These are phyloP conservation scores for Debaryomyces nepalensis DNA, from an alignment of 1,139 yeast species.

Conservation along the genomic window DNA sequence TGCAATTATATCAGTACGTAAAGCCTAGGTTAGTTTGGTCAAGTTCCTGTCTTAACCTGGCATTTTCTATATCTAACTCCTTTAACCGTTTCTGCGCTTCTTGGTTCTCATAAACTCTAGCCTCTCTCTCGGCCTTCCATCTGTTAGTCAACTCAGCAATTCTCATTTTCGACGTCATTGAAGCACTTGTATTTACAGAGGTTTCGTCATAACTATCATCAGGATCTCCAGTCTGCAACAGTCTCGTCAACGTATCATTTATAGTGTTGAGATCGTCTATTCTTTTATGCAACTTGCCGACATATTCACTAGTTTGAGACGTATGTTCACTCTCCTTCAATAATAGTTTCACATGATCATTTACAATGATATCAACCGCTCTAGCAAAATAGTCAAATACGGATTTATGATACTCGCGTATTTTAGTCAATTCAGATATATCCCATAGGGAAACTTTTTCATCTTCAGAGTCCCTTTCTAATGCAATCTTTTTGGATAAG, in stretches of 20 bases:
- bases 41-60: slow-evolving; percentile 34
- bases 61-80: slow-evolving; percentile 62
- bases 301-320: slow-evolving; percentile 26
- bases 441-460: slow-evolving; percentile 19
- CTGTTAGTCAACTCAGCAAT: slow-evolving; percentile 64
- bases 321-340: slow-evolving; percentile 36
- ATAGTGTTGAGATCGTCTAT: slow-evolving; percentile 35
- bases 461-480: slow-evolving; percentile 13
- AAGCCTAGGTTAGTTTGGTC: slow-evolving; percentile 7
- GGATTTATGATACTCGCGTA: slow-evolving; percentile 55
- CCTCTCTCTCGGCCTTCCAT: slow-evolving; percentile 75
- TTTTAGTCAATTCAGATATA: slow-evolving; percentile 31
- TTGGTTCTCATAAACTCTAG: slow-evolving; percentile 61
- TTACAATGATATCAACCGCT: slow-evolving; percentile 61
- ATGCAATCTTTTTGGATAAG: slow-evolving; percentile 22
- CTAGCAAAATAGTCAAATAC: slow-evolving; percentile 61
- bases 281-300: slow-evolving; percentile 34
- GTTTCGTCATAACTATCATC: slow-evolving; percentile 12
- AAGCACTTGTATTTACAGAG: slow-evolving; percentile 11
- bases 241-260: slow-evolving; percentile 29
- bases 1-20: slow-evolving; percentile 1
- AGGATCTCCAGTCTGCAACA: slow-evolving; percentile 21
- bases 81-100: slow-evolving; percentile 56
- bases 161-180: slow-evolving; percentile 51
- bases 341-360: slow-evolving; percentile 57